These are phyloP conservation scores for Sporothrix variecibatus DNA, from an alignment of 2,329 filamentous ascomycete species.

Conservation along the genomic window DNA sequence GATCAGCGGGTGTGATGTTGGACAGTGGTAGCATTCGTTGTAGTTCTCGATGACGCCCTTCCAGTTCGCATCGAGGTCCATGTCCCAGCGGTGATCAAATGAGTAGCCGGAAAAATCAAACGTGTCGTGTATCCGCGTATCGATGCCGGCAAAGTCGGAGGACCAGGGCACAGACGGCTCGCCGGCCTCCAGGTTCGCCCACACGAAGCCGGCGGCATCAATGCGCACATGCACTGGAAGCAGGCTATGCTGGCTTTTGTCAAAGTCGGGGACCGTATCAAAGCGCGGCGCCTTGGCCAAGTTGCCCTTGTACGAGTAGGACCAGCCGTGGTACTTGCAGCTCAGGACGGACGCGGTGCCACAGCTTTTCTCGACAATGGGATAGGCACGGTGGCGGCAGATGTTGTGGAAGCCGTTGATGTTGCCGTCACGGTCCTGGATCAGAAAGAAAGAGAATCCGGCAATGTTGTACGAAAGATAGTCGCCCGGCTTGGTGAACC, in stretches of 20 bases:
- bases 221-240: conserved; percentile 50
- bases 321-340: conserved; percentile 51
- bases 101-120: conserved; percentile 25
- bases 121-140: neutral
- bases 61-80: conserved; percentile 44
- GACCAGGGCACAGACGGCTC: conserved; percentile 34
- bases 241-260: conserved; percentile 46
- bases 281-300: conserved; percentile 48
- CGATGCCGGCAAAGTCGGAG: neutral
- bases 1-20: conserved; percentile 51
- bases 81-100: conserved; percentile 33
- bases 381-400: conserved; percentile 48
- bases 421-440: conserved; percentile 39
- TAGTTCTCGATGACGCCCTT: conserved; percentile 50
- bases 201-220: conserved; percentile 33
- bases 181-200: conserved; percentile 42
- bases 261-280: conserved; percentile 42
- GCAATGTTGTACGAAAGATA: conserved; percentile 41
- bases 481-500: conserved; percentile 41
- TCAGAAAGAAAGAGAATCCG: conserved; percentile 44
- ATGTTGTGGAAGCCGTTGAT: conserved; percentile 48
- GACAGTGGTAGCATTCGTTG: conserved; percentile 53
- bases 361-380: conserved; percentile 41
- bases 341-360: conserved; percentile 44
- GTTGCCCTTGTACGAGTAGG: conserved; percentile 45